Evolutionary conservation across 306 rosid species (phyloP).

Genomic region (Hylodesmum podocarpum): DNA sequence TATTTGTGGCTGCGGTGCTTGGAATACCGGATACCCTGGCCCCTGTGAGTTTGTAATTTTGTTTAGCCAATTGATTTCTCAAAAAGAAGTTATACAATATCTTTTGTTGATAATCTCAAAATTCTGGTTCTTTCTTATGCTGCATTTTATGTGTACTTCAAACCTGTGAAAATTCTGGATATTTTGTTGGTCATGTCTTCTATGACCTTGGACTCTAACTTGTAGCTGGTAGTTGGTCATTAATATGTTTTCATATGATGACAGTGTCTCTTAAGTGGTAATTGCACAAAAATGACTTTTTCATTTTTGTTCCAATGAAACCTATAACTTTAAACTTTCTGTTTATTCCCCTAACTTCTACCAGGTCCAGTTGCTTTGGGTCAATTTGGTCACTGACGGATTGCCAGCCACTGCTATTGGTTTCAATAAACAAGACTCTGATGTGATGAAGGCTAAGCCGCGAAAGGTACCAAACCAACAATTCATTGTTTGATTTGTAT

Average conservation of each 20-base stretch:
- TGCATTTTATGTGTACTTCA: slow-evolving; percentile 10
- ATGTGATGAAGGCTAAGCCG: slow-evolving; percentile 96
- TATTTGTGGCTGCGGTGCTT: slow-evolving; percentile 98
- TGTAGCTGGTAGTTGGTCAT: not conserved
- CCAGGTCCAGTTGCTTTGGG: slow-evolving; percentile 99
- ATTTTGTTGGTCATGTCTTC: not conserved
- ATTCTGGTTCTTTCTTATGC: not conserved
- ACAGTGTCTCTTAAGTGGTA: not conserved
- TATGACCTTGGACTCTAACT: slow-evolving; percentile 7
- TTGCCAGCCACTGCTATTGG: slow-evolving; percentile 99
- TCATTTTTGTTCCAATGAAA: slow-evolving; percentile 24
- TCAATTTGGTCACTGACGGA: slow-evolving; percentile 96
- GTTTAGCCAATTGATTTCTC: slow-evolving; percentile 24
- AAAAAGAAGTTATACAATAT: slow-evolving; percentile 10
- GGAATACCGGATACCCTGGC: slow-evolving; percentile 99
- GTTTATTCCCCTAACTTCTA: slow-evolving; percentile 8
- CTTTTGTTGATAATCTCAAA: not conserved
- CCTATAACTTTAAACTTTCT: not conserved
- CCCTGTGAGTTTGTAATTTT: slow-evolving; percentile 67
- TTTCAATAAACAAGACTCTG: slow-evolving; percentile 92
- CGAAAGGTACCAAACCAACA: slow-evolving; percentile 65
- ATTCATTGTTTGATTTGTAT: slow-evolving; percentile 19
- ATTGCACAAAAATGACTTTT: slow-evolving; percentile 3
- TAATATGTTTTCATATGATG: slow-evolving; percentile 21
- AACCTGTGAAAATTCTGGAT: not conserved